phyloP scores from a whole-genome alignment of 495 filamentous ascomycete genomes.

The Podospora fimiseda region DNA sequence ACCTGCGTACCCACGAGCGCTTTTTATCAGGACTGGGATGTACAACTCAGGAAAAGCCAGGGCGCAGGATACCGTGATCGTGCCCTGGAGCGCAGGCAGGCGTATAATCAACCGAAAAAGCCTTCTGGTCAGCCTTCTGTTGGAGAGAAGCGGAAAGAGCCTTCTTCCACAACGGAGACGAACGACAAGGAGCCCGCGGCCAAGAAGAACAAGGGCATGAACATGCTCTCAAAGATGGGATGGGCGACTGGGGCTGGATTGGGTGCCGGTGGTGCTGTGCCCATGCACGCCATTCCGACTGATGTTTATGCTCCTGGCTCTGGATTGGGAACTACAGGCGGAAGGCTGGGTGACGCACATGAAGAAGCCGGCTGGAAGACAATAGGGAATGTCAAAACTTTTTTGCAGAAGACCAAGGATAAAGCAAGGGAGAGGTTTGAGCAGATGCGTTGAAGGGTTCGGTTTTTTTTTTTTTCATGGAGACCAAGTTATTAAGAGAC shows the following conservation, averaged over 20 bases:
- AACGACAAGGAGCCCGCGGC: slow-evolving; percentile 16
- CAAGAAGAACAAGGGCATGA: slow-evolving; percentile 71
- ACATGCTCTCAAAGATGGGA: slow-evolving; percentile 84
- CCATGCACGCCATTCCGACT: slow-evolving; percentile 68
- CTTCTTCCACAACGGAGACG: not conserved
- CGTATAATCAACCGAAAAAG: slow-evolving; percentile 60
- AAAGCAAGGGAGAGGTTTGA: slow-evolving; percentile 75
- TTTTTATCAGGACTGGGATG: slow-evolving; percentile 27
- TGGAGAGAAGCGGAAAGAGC: slow-evolving; percentile 26
- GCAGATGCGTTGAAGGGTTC: slow-evolving; percentile 32
- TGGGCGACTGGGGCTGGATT: slow-evolving; percentile 77
- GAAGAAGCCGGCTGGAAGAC: slow-evolving; percentile 74
- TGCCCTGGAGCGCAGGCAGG: slow-evolving; percentile 72
- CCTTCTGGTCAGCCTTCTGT: slow-evolving; percentile 13
- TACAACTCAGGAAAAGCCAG: slow-evolving; percentile 26
- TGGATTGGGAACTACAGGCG: slow-evolving; percentile 76
- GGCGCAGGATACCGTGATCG: slow-evolving; percentile 66
- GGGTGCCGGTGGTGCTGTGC: slow-evolving; percentile 71
- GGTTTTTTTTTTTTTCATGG: not conserved
- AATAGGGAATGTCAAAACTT: slow-evolving; percentile 61
- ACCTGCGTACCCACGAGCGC: slow-evolving; percentile 26
- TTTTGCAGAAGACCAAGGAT: slow-evolving; percentile 71
- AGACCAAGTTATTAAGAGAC: too few species aligned
- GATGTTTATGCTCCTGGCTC: slow-evolving; percentile 78
- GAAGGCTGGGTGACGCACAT: slow-evolving; percentile 75